Percentiles rank a stretch among this genome's conserved stretches.
Evolutionary conservation across 345 rosid species (phyloP).

Genomic region (Nasturtium officinale): DNA sequence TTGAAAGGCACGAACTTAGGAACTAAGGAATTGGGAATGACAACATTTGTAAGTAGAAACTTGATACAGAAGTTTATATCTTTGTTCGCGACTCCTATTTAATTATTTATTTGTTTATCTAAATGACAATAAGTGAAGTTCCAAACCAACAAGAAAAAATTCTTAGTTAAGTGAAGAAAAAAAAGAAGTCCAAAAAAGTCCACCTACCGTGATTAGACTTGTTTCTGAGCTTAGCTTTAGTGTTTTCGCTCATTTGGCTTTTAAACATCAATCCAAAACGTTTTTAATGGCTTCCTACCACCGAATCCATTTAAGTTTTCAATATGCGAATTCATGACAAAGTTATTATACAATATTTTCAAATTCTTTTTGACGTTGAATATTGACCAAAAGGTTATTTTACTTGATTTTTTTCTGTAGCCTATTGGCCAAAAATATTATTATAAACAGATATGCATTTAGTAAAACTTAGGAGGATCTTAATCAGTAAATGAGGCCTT

Average conservation of each 20-base stretch:
- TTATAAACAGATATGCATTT: neutral
- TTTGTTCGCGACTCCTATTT: neutral
- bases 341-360: neutral
- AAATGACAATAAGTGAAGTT: neutral
- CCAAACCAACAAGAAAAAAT: neutral
- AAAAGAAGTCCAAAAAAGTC: neutral
- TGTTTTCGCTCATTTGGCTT: slow-evolving; percentile 1
- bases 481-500: neutral
- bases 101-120: neutral
- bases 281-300: slow-evolving; percentile 2
- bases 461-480: neutral
- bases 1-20: neutral
- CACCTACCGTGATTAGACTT: neutral
- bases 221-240: neutral
- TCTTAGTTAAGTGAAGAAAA: neutral
- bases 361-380: slow-evolving; percentile 16
- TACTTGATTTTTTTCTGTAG: neutral
- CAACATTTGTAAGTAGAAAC: slow-evolving; percentile 6
- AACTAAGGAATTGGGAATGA: neutral
- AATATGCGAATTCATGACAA: neutral
- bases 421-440: neutral
- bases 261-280: slow-evolving; percentile 10
- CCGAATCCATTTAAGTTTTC: slow-evolving; percentile 5
- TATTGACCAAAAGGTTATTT: neutral
- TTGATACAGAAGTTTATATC: neutral